These are phyloP conservation scores for Echinochloa phyllopogon DNA, from an alignment of 176 grass and related monocot species.

Conservation along the genomic window DNA sequence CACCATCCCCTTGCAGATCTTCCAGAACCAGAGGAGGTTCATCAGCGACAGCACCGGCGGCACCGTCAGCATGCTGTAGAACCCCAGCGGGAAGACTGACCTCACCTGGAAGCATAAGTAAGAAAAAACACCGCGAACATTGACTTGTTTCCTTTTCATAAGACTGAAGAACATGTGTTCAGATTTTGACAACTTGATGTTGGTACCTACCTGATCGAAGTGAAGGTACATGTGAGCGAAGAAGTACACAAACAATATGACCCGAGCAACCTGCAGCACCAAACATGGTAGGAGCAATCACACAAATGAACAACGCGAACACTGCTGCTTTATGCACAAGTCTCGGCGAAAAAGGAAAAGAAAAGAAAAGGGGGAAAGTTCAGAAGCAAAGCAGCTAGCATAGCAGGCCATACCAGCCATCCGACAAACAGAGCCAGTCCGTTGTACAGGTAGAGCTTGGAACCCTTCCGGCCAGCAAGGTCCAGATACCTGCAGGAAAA, in stretches of 20 bases:
- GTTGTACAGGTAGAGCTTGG: slow-evolving; percentile 66
- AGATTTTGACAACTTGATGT: background rate
- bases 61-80: slow-evolving; percentile 57
- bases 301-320: background rate
- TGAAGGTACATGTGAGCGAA: slow-evolving; percentile 69
- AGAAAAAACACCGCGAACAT: background rate
- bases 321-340: background rate
- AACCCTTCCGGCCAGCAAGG: slow-evolving; percentile 58
- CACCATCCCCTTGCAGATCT: slow-evolving; percentile 75
- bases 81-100: slow-evolving; percentile 56
- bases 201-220: slow-evolving; percentile 61
- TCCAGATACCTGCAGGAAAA: slow-evolving; percentile 66
- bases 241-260: slow-evolving; percentile 70
- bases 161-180: background rate
- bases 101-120: slow-evolving; percentile 60
- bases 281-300: background rate
- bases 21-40: slow-evolving; percentile 78
- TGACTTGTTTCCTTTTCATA: background rate
- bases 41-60: slow-evolving; percentile 57
- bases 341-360: background rate
- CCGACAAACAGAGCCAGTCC: slow-evolving; percentile 62
- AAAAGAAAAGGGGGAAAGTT: background rate
- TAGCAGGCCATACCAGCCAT: slow-evolving; percentile 55
- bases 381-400: background rate
- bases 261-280: slow-evolving; percentile 57